Base-by-base conservation (phyloP, 768 basidiomycete species). In the Russula sp. region DNA sequence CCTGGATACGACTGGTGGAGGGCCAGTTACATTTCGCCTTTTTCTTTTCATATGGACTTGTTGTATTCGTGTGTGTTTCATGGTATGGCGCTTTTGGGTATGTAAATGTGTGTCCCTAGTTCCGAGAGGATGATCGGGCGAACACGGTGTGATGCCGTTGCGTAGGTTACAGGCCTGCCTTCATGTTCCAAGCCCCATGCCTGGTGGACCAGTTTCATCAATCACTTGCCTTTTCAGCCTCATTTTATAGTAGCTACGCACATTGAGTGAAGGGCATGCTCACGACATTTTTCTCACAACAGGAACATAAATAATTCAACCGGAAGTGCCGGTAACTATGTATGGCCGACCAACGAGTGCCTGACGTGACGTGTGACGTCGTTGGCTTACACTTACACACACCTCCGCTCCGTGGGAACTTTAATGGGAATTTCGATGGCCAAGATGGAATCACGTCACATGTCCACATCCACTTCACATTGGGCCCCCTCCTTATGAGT, bases 401-500 rank as follows among this genome's bases (percentile, higher is more conserved):
- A 9, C n/a, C 26, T 14, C 44, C 51, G 50, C 26, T 14, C 24
- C 42, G 40, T 34, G 49, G 30, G 50, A 46, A 51, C 28, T 16
- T 22, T 6, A 20, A 42, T 34, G 49, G 30, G 50, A 46, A 51
- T 26, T 16, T 22, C 11, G 28, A 42, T 8, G 28, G n/a, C 40
- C 8, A 24, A 46, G 52, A 53, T 7, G 30, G n/a, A 59, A 36
- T 10, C 44, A 54, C 44, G 26, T 57, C 40, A 50, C 36, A 60
- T n/a, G 20, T 60, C n/a, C n/a, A n/a, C n/a, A n/a, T n/a, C n/a
- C n/a, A n/a, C n/a, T n/a, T n/a, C 58, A 60, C 53, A 10, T 24
- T 24, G 28, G 13, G n/a, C 13, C n/a, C n/a, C n/a, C 52, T n/a
- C 18, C 28, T 18, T 52, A n/a, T 7, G 34, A 30, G 8, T 60